phyloP scores from a whole-genome alignment of 2,329 filamentous ascomycete species.

The Ascosphaera apis region DNA sequence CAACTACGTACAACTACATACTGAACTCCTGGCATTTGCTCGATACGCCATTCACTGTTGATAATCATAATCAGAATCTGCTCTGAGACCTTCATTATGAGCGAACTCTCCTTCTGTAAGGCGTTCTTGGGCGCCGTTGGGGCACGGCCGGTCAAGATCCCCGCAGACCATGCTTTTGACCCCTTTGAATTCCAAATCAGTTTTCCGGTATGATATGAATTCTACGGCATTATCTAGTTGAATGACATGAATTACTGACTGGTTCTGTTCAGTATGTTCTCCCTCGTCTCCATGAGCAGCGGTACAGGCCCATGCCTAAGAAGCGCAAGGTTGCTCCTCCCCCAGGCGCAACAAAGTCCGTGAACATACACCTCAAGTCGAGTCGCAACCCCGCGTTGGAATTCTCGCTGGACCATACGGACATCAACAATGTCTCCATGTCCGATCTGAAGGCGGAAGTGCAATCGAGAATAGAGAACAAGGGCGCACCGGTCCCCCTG shows the following conservation, averaged over 20 bases:
- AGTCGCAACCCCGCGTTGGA: constrained; percentile 52
- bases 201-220: constrained; percentile 55
- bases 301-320: constrained; percentile 22
- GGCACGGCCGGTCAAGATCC: constrained; percentile 54
- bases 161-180: constrained; percentile 78
- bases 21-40: background rate
- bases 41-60: background rate
- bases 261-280: constrained; percentile 27
- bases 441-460: constrained; percentile 56
- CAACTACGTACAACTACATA: too few species aligned
- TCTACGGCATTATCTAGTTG: background rate
- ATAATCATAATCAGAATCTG: background rate
- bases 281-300: constrained; percentile 20
- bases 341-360: constrained; percentile 19
- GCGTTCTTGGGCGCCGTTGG: constrained; percentile 63
- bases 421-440: constrained; percentile 46
- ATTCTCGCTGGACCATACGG: constrained; percentile 36
- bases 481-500: constrained; percentile 15
- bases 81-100: too few species aligned
- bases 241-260: constrained; percentile 1
- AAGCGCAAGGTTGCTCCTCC: constrained; percentile 13
- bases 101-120: constrained; percentile 69
- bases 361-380: constrained; percentile 21
- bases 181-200: constrained; percentile 53
- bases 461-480: constrained; percentile 27